Evolutionary conservation across 2,329 filamentous ascomycete species (phyloP).

Genomic region (Colletotrichum horii): DNA sequence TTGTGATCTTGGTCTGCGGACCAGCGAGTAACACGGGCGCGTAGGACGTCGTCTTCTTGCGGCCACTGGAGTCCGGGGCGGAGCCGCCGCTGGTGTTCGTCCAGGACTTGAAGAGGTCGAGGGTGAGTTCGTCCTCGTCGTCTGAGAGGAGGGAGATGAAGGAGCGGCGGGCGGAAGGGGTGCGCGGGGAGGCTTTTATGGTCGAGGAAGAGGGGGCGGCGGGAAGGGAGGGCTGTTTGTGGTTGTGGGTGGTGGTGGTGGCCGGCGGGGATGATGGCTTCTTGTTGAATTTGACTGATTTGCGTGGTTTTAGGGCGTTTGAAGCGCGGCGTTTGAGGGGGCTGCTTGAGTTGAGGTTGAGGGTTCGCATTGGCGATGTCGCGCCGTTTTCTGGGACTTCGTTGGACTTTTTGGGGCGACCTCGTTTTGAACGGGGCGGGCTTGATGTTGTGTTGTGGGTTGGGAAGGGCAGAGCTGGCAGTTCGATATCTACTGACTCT

Average conservation of each 20-base stretch:
- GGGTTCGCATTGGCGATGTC: not conserved
- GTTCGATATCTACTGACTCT: not conserved
- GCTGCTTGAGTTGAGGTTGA: slow-evolving; percentile 1
- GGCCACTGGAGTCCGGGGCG: not conserved
- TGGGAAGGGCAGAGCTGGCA: not conserved
- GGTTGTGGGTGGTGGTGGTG: not conserved
- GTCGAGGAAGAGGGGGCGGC: not conserved
- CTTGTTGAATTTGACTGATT: not conserved
- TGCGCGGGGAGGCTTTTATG: not conserved
- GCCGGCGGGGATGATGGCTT: not conserved
- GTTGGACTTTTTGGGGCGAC: not conserved
- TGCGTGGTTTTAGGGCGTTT: not conserved
- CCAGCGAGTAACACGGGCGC: not conserved
- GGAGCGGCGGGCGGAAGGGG: slow-evolving; percentile 36
- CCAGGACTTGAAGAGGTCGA: slow-evolving; percentile 32
- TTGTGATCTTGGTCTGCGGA: not conserved
- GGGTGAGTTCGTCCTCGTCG: slow-evolving; percentile 41
- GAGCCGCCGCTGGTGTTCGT: not conserved
- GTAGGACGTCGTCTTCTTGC: not conserved
- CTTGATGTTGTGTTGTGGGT: not conserved
- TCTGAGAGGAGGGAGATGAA: slow-evolving; percentile 49
- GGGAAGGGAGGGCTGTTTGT: not conserved
- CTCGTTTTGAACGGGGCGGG: not conserved
- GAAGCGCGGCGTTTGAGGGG: not conserved
- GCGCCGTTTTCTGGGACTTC: not conserved